Evolutionary conservation across 257 asterid species (phyloP).

Genomic region (Solanum peruvianum): DNA sequence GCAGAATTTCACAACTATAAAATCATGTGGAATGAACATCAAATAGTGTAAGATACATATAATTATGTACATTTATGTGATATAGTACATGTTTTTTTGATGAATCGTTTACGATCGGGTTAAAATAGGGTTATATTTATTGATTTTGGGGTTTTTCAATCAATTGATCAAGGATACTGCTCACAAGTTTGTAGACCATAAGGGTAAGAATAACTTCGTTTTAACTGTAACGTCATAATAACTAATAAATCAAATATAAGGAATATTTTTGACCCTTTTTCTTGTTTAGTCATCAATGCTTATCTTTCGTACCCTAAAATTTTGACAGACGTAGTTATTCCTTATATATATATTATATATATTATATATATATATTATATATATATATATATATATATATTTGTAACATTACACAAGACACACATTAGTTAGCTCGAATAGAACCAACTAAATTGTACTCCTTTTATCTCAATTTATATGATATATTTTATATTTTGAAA

Average conservation of each 20-base stretch:
- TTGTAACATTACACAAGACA: neutral
- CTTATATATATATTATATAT: neutral
- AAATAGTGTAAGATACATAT: conserved; percentile 35
- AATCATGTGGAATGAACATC: conserved; percentile 54
- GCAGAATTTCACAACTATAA: conserved; percentile 56
- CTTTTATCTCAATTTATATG: too few relatives aligned
- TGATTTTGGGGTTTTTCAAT: too few relatives aligned
- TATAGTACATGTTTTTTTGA: neutral
- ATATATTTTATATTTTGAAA: too few relatives aligned
- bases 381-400: neutral
- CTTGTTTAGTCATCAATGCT: neutral
- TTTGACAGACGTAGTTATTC: neutral
- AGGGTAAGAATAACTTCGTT: too few relatives aligned
- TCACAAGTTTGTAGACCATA: too few relatives aligned
- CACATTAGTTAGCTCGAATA: neutral
- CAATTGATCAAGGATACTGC: too few relatives aligned
- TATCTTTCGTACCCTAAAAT: neutral
- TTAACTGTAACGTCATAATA: too few relatives aligned
- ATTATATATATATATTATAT: neutral
- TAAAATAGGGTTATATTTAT: too few relatives aligned
- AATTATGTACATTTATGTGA: neutral
- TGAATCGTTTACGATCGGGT: too few relatives aligned
- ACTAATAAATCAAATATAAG: too few relatives aligned
- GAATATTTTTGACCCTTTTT: too few relatives aligned
- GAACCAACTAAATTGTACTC: neutral